Conservation (phyloP, 257 asterid species). For the Plectranthus barbatus region DNA sequence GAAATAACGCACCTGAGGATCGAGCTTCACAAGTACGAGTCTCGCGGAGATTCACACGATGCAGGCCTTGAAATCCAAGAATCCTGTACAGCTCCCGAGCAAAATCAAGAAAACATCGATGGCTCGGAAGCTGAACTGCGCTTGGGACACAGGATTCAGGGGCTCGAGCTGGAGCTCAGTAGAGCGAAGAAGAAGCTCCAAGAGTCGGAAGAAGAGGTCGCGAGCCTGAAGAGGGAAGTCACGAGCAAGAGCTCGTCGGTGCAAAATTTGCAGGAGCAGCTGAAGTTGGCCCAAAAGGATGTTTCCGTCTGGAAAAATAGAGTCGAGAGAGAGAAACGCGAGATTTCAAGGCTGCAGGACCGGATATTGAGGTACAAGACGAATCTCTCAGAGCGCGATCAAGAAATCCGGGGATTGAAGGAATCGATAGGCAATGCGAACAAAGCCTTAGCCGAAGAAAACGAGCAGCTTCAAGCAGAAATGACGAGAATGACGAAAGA, state of each 20-base stretch:
- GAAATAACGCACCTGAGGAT: constrained; percentile 41
- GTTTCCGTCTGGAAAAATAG: constrained; percentile 43
- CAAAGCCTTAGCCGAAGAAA: constrained; percentile 73
- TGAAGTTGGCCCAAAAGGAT: constrained; percentile 51
- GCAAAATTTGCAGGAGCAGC: constrained; percentile 46
- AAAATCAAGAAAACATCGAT: constrained; percentile 7
- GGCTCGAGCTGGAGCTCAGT: constrained; percentile 45
- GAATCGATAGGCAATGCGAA: constrained; percentile 73
- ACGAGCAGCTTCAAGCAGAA: constrained; percentile 52
- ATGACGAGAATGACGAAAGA: constrained; percentile 46
- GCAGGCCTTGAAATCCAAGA: background rate
- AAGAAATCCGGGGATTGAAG: constrained; percentile 67
- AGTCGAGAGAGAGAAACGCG: constrained; percentile 58
- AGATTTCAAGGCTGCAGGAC: constrained; percentile 61
- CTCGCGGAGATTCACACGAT: constrained; percentile 15
- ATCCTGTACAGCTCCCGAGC: background rate
- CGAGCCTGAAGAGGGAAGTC: constrained; percentile 37
- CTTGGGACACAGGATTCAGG: no score
- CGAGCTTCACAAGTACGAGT: constrained; percentile 52
- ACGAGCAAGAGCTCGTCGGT: constrained; percentile 26
- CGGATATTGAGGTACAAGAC: constrained; percentile 64
- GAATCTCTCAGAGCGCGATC: constrained; percentile 70
- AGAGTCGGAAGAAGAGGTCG: constrained; percentile 48
- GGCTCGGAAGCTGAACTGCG: constrained; percentile 27
- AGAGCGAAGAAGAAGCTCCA: constrained; percentile 35